Conservation (phyloP, 352 stramenopile species). For the Globisporangium alternatum region DNA sequence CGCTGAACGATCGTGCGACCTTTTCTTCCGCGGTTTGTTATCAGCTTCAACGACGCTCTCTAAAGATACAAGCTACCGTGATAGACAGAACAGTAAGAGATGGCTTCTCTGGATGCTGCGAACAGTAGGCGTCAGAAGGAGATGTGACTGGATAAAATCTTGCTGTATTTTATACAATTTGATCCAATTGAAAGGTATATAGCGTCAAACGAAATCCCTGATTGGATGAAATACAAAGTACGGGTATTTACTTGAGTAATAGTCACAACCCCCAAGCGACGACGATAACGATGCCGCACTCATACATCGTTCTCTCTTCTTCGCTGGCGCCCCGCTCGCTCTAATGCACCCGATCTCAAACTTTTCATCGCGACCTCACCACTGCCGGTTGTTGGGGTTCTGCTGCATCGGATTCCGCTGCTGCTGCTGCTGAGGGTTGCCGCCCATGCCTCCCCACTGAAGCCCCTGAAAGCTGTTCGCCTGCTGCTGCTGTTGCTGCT, state of each 20-base stretch:
- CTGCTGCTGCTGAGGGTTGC: constrained; percentile 36
- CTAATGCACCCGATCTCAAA: not conserved
- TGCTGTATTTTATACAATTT: not conserved
- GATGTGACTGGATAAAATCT: not conserved
- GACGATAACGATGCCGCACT: not conserved
- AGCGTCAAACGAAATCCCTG: not conserved
- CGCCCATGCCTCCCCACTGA: constrained; percentile 80
- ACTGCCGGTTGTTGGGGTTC: constrained; percentile 42
- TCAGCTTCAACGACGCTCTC: constrained; percentile 1
- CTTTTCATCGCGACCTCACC: constrained; percentile 19
- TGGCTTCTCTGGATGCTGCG: not conserved
- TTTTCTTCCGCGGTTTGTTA: constrained; percentile 13
- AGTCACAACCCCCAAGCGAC: not conserved
- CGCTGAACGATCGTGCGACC: constrained; percentile 11
- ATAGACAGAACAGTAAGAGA: not conserved
- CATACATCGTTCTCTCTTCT: not conserved
- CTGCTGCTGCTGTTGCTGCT: constrained; percentile 40
- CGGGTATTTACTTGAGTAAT: constrained; percentile 3
- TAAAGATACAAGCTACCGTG: constrained; percentile 14
- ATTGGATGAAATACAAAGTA: constrained; percentile 8
- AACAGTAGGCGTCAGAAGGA: not conserved
- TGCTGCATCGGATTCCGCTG: constrained; percentile 55
- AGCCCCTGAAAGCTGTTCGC: constrained; percentile 83
- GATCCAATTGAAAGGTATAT: not conserved
- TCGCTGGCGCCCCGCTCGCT: not conserved